Base-by-base conservation (phyloP, 2,329 filamentous ascomycete species). In the Cytospora mali region DNA sequence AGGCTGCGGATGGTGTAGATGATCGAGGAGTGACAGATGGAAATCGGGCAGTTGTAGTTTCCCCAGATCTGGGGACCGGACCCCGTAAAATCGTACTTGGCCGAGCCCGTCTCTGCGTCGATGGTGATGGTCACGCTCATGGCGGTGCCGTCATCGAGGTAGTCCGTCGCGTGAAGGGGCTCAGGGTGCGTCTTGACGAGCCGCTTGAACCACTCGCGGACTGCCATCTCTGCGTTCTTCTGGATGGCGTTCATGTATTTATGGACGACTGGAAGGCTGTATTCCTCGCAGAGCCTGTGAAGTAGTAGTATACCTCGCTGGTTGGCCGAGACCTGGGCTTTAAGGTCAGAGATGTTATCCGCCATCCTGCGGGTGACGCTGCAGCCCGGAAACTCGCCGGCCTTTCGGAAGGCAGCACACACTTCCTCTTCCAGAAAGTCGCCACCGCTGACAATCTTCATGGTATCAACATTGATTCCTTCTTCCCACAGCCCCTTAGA, bases 131-230 rank as follows among this genome's bases (percentile, higher is more conserved):
- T 68, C 29, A 77, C 64, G 23, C 63, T 66, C 65, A 77, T 69
- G 7, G 66, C 66, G 0, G 75, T 76, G 1, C 76, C 75, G 57
- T 76, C 72, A 61, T 78, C 76, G 50, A 77, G 69, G 54, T 69
- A 73, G 61, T 77, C 75, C 4, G 69, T 69, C 1, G 72, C 69
- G 4, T 65, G 62, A 6, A 74, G 67, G 6, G 66, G 64, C 1
- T 66, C 27, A 9, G 57, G 62, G 56, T 72, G 67, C 56, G 89
- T 82, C 64, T 84, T 80, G 3, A 88, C 69, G 54, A 75, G 31
- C 23, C 58, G 61, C 21, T 68, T 68, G 58, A 76, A 66, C 31
- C 69, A 71, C 6, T 66, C 65, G 3, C 75, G 73, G 1, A 76
- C 74, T 0, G 75, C 73, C 4, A 68, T 57, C 62, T 80, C 77